Evolutionary conservation across 805 yeast species (phyloP).

Genomic region (Isabelozyma heimii): DNA sequence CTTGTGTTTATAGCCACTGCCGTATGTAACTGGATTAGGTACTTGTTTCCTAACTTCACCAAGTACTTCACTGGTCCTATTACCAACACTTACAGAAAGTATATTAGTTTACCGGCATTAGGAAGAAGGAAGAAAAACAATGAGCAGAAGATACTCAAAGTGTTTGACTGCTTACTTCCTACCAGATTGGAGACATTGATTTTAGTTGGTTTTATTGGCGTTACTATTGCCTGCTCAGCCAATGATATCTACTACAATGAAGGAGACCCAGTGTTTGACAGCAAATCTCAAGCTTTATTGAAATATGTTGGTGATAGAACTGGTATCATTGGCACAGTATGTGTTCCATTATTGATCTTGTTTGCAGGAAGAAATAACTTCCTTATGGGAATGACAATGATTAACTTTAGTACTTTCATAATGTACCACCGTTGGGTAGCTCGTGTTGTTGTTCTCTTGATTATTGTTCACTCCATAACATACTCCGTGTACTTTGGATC

Average conservation of each 20-base stretch:
- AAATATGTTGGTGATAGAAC: constrained; percentile 49
- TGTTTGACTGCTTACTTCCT: constrained; percentile 29
- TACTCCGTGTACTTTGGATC: constrained; percentile 16
- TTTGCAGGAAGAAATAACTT: constrained; percentile 66
- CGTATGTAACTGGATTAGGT: constrained; percentile 7
- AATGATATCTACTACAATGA: constrained; percentile 14
- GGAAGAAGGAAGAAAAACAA: constrained; percentile 15
- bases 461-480: constrained; percentile 29
- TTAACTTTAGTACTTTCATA: constrained; percentile 46
- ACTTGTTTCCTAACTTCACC: constrained; percentile 10
- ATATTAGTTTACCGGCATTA: constrained; percentile 19
- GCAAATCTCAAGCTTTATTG: constrained; percentile 15
- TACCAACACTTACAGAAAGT: constrained; percentile 9
- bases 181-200: constrained; percentile 34
- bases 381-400: constrained; percentile 56
- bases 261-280: constrained; percentile 24
- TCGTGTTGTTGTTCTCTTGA: constrained; percentile 24
- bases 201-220: constrained; percentile 16
- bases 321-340: constrained; percentile 45
- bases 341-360: constrained; percentile 51
- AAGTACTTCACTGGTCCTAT: constrained; percentile 7
- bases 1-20: constrained; percentile 8
- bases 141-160: constrained; percentile 13
- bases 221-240: constrained; percentile 14
- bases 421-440: constrained; percentile 47